These are phyloP conservation scores for Danielia reshetovae DNA, from an alignment of 805 yeast species.

Conservation along the genomic window DNA sequence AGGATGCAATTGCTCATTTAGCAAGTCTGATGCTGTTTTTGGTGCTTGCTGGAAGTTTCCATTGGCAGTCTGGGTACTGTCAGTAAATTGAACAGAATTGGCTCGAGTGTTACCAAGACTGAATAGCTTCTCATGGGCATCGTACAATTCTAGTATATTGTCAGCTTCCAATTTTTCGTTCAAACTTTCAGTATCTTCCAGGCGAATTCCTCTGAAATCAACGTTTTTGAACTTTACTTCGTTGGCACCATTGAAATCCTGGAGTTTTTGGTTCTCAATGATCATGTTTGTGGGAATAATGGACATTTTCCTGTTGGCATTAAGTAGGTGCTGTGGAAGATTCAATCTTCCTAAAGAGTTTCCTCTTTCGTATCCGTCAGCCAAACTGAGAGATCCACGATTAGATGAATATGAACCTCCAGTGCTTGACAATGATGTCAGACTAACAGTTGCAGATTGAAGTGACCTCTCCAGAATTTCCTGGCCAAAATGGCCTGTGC, in stretches of 20 bases:
- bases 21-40: constrained; percentile 11
- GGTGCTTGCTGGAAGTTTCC: constrained; percentile 8
- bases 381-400: background rate
- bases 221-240: constrained; percentile 1
- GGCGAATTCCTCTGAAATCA: background rate
- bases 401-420: background rate
- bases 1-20: constrained; percentile 6
- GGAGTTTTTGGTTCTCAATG: constrained; percentile 14
- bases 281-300: constrained; percentile 26
- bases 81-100: background rate
- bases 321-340: background rate
- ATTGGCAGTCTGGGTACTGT: constrained; percentile 2
- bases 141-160: constrained; percentile 21
- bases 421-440: background rate
- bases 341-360: background rate
- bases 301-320: constrained; percentile 22
- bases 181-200: background rate
- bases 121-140: constrained; percentile 32
- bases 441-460: background rate
- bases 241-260: no score
- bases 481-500: background rate
- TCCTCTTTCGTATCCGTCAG: background rate
- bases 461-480: background rate
- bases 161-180: constrained; percentile 1
- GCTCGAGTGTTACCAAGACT: background rate